Conservation (phyloP, 208 protist genomes). For the Leishmania guyanensis region DNA sequence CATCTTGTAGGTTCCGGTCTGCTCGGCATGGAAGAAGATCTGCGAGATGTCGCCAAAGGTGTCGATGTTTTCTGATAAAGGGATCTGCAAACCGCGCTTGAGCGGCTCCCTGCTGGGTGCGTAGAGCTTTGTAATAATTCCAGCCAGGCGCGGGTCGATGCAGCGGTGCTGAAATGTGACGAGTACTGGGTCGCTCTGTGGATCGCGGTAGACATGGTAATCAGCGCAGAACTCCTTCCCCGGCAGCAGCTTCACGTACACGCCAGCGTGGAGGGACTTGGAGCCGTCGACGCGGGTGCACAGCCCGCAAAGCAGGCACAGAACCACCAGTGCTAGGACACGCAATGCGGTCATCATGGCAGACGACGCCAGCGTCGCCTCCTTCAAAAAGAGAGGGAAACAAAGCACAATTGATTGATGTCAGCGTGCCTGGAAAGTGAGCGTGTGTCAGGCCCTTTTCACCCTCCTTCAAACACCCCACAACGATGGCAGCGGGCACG, state of each 20-base stretch:
- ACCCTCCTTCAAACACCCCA: not conserved
- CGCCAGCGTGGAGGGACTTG: slow-evolving; percentile 19
- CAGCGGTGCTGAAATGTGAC: slow-evolving; percentile 67
- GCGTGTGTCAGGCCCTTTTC: not conserved
- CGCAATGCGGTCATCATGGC: not conserved
- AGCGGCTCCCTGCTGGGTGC: slow-evolving; percentile 33
- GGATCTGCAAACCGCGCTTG: slow-evolving; percentile 33
- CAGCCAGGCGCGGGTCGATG: slow-evolving; percentile 55
- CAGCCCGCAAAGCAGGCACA: not conserved
- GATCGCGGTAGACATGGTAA: slow-evolving; percentile 69
- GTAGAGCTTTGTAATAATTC: slow-evolving; percentile 54
- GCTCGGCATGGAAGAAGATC: slow-evolving; percentile 64
- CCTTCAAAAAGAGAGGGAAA: no score
- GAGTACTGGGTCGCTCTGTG: slow-evolving; percentile 55
- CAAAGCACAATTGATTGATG: not conserved
- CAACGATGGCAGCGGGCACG: not conserved
- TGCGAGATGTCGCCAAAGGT: slow-evolving; percentile 48
- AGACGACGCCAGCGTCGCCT: no score
- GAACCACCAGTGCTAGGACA: not conserved
- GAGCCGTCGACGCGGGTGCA: not conserved
- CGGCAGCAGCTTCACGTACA: slow-evolving; percentile 74
- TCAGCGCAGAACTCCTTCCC: slow-evolving; percentile 63
- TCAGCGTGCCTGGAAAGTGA: not conserved
- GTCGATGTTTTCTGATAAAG: slow-evolving; percentile 36
- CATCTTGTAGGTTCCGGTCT: slow-evolving; percentile 68